Conservation (phyloP, 768 basidiomycete species). For the Boletellus emodensis region DNA sequence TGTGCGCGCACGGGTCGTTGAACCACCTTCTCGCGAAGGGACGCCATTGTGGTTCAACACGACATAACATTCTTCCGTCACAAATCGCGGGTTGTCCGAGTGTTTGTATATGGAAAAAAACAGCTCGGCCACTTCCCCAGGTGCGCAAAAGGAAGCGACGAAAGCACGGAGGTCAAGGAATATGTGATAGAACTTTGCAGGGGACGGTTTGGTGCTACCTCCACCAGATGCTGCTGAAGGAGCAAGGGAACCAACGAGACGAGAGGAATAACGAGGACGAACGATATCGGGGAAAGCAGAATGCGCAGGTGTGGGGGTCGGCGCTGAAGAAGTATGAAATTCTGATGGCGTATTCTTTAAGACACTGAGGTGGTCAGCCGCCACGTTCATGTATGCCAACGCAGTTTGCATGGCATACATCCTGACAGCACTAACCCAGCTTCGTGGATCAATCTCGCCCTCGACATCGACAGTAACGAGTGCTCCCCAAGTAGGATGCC, state of each 20-base stretch:
- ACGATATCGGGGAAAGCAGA: slow-evolving; percentile 64
- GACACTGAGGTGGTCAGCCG: slow-evolving; percentile 37
- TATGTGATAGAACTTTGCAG: slow-evolving; percentile 82
- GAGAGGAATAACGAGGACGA: slow-evolving; percentile 30
- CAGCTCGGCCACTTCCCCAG: slow-evolving; percentile 91
- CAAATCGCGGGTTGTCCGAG: slow-evolving; percentile 67
- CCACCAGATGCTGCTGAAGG: slow-evolving; percentile 8
- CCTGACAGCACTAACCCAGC: slow-evolving; percentile 84
- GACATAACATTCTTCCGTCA: slow-evolving; percentile 91
- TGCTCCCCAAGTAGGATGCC: slow-evolving; percentile 88
- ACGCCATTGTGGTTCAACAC: slow-evolving; percentile 91
- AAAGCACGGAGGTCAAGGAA: slow-evolving; percentile 90
- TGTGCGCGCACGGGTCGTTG: slow-evolving; percentile 61
- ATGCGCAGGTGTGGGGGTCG: slow-evolving; percentile 58
- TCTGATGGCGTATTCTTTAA: slow-evolving; percentile 37
- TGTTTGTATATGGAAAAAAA: slow-evolving; percentile 92
- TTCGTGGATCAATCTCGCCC: slow-evolving; percentile 72
- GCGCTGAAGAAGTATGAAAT: slow-evolving; percentile 37
- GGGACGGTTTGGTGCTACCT: slow-evolving; percentile 32
- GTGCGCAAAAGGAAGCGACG: slow-evolving; percentile 82
- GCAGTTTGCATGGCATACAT: slow-evolving; percentile 91
- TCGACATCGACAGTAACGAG: slow-evolving; percentile 89
- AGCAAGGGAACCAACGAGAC: slow-evolving; percentile 35
- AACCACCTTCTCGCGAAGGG: slow-evolving; percentile 71
- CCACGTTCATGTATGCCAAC: slow-evolving; percentile 69